Evolutionary conservation across 768 basidiomycete species (phyloP), one percentile per base, ranked within the genome.

Genomic region (Hemileccinum impolitum): DNA sequence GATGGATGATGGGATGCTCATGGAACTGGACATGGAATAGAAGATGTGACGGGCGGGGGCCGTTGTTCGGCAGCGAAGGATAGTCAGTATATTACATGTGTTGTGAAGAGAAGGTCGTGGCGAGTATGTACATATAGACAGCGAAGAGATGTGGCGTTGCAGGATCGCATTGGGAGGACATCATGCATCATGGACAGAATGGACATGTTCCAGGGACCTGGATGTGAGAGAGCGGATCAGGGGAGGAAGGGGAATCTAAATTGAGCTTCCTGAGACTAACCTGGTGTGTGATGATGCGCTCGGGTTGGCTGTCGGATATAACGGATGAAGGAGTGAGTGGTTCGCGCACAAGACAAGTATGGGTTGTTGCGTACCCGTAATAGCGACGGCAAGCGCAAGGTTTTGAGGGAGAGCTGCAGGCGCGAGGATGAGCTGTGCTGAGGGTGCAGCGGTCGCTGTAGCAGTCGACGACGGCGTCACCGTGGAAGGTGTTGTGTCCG

Each of bases 1-100:
- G 12, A 75, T 90, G 48, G 75, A 77, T 21, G 84, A 89, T 57
- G 73, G 69, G 41, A 76, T 81, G 70, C 56, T 88, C 31, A 74
- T 79, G 58, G 80, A 82, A 36, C 63, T 85, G 55, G 80, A 84
- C 64, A 39, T 75, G 45, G 63, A 23, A 17, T 47, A 39, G 30
- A 23, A 23, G 23, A 23, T 23, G 23, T 23, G 6, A 23, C 23
- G 23, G 23, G 6, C 23, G 23, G 23, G 23, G 23, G 3, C 23
- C 23, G 23, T 23, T 3, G 6, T 23, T 23, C 23, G 23, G 23
- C 6, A 23, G 23, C 23, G 23, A 23, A 23, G 3, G 31, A 21
- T 10, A 18, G 43, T 40, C 17, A n/a, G 23, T 39, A 50, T 55
- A 46, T 40, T 59, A 63, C 36, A 37, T 12, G 28, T 23, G 23